Evolutionary conservation across 2,329 filamentous ascomycete genomes (phyloP).

Genomic region (Ceratocystiopsis sp.): DNA sequence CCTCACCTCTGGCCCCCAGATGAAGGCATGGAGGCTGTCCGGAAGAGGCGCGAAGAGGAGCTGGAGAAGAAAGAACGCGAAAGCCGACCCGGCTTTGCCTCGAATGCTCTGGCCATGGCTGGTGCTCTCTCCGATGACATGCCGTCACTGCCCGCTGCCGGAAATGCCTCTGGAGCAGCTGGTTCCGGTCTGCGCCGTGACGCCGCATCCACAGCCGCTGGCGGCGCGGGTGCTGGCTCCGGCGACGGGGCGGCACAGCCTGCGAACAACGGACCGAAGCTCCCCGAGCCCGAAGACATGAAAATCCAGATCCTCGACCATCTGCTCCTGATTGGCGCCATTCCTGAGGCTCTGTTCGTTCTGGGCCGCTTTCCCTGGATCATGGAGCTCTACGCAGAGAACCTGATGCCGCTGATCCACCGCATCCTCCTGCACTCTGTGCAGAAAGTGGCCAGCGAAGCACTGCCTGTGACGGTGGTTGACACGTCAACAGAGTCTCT

Average conservation of each 20-base stretch:
- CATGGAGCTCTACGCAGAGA: slow-evolving; percentile 63
- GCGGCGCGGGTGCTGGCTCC: slow-evolving; percentile 2
- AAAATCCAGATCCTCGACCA: slow-evolving; percentile 75
- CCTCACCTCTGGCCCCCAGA: slow-evolving; percentile 80
- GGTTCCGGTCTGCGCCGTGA: no score
- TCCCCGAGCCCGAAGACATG: slow-evolving; percentile 66
- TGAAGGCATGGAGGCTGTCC: slow-evolving; percentile 61
- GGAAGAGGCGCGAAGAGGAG: slow-evolving; percentile 53
- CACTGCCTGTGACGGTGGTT: slow-evolving; percentile 16
- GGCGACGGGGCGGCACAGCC: slow-evolving; percentile 22
- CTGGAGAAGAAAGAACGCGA: slow-evolving; percentile 61
- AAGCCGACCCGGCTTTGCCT: slow-evolving; percentile 50
- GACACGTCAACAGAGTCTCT: slow-evolving; percentile 15
- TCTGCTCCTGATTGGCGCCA: slow-evolving; percentile 73
- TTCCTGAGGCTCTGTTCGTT: slow-evolving; percentile 86
- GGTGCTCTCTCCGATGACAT: slow-evolving; percentile 76
- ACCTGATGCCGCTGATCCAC: slow-evolving; percentile 58
- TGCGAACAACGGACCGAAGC: slow-evolving; percentile 26
- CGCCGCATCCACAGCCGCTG: slow-evolving; percentile 11
- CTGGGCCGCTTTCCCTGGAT: slow-evolving; percentile 82
- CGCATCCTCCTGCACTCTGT: slow-evolving; percentile 73
- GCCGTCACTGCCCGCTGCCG: slow-evolving; percentile 22
- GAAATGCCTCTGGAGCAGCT: no score
- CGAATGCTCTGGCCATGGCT: slow-evolving; percentile 76
- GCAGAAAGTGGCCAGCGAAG: slow-evolving; percentile 48